These are phyloP conservation scores for Paraleonurus japonicus DNA, from an alignment of 257 asterid genomes.

Conservation along the genomic window DNA sequence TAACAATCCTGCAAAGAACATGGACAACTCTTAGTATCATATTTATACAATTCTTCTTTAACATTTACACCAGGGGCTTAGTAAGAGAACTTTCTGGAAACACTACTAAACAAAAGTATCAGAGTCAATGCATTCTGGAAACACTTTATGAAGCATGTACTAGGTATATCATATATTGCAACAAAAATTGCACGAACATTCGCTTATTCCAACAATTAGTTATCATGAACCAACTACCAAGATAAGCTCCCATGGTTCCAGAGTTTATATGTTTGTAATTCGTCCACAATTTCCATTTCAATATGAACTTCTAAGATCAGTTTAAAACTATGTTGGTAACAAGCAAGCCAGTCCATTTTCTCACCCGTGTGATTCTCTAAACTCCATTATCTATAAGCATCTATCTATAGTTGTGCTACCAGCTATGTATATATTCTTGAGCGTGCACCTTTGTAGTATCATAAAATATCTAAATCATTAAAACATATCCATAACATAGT, in stretches of 20 bases:
- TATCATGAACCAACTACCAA: not conserved
- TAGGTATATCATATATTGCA: not conserved
- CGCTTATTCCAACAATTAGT: conserved; percentile 1
- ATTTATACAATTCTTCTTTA: conserved; percentile 1
- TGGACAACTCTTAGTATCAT: conserved; percentile 22
- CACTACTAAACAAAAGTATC: conserved; percentile 1
- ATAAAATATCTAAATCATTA: not conserved
- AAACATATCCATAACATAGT: not conserved
- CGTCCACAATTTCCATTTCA: no score
- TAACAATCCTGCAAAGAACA: conserved; percentile 78
- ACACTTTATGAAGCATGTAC: not conserved
- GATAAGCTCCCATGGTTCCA: not conserved
- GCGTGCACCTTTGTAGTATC: not conserved
- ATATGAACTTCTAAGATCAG: not conserved
- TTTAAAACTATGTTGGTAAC: not conserved
- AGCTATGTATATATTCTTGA: not conserved
- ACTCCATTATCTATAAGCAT: no score
- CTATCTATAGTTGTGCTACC: not conserved
- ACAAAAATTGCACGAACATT: conserved; percentile 8
- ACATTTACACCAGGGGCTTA: conserved; percentile 1
- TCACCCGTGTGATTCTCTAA: no score
- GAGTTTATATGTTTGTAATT: no score
- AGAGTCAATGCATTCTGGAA: not conserved
- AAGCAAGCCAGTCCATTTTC: no score
- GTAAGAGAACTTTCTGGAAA: conserved; percentile 3